Evolutionary conservation across 1,139 yeast genomes (phyloP).

Genomic region (Zygoascus meyerae): DNA sequence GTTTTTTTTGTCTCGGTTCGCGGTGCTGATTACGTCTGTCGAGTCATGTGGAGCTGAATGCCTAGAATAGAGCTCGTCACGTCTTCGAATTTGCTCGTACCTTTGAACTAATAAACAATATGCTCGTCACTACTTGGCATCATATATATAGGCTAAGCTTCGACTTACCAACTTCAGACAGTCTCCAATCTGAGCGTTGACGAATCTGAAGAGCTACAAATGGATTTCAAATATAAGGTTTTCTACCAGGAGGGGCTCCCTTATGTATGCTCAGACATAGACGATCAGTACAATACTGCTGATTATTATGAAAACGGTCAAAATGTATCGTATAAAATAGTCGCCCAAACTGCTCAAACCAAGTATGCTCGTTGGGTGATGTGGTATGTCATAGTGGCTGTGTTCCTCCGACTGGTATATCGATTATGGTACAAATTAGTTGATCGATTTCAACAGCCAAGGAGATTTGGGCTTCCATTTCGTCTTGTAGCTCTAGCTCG

Average conservation of each 20-base stretch:
- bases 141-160: too few species aligned
- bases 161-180: too few species aligned
- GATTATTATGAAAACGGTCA: constrained; percentile 6
- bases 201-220: neutral
- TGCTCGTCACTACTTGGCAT: too few species aligned
- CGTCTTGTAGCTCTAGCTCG: constrained; percentile 4
- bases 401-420: constrained; percentile 4
- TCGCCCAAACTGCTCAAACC: constrained; percentile 1
- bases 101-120: too few species aligned
- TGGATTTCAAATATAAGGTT: neutral
- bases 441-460: neutral
- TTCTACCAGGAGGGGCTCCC: constrained; percentile 9
- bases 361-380: constrained; percentile 8
- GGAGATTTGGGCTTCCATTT: neutral
- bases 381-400: constrained; percentile 4
- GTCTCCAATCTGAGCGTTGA: too few species aligned
- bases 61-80: too few species aligned
- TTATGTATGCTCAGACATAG: constrained; percentile 6
- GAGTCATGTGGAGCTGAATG: too few species aligned
- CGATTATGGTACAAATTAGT: constrained; percentile 5
- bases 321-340: neutral
- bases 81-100: too few species aligned
- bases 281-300: neutral
- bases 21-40: too few species aligned
- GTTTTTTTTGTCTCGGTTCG: too few species aligned